Base-by-base conservation (phyloP, 208 protist species). In the Trypanosoma cruzi region DNA sequence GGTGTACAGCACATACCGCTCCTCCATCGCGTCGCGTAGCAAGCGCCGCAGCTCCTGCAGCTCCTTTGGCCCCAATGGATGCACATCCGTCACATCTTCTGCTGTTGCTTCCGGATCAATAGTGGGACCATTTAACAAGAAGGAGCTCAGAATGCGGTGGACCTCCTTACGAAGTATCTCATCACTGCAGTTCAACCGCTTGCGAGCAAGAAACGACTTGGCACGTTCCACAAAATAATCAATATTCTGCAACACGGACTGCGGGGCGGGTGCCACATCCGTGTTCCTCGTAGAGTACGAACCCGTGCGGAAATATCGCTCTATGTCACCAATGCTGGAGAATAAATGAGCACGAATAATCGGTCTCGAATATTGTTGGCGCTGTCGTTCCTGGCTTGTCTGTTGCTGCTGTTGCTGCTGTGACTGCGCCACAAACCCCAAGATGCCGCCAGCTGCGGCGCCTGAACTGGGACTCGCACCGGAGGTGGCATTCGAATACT, bases 221-320 rank as follows among this genome's bases (percentile, higher is more conserved):
- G 84, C 86, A 3, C 85, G 81, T 26, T 56, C 58, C 7, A 77
- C 71, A 62, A 96, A 90, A 16, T 64, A 64, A 49, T 85, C 75
- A 24, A 89, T 46, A 66, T 93, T 77, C 24, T 75, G 54, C 26
- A 93, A 68, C 10, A 79, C 77, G 36, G 84, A 90, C 48, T 81
- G 80, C 46, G 90, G 84, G 10, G 84, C 84, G 2, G 90, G 88
- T 14, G 84, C 82, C 46, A 73, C 29, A 57, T 87, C 74, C 48
- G 88, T 93, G 6, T 79, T 78, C 49, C 92, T 94, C n/a, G 80
- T 87, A 10, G 82, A 87, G 11, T 73, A 85, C 29, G 87, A 84
- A 0, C 88, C 90, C 3, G 89, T 90, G 37, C 91, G 85, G 56
- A 96, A 91, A 60, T 73, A 90, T 24, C 91, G 84, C 73, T 96